Base-by-base conservation (phyloP, 139 green algal genomes). In the Zygnema circumcarinatum region DNA sequence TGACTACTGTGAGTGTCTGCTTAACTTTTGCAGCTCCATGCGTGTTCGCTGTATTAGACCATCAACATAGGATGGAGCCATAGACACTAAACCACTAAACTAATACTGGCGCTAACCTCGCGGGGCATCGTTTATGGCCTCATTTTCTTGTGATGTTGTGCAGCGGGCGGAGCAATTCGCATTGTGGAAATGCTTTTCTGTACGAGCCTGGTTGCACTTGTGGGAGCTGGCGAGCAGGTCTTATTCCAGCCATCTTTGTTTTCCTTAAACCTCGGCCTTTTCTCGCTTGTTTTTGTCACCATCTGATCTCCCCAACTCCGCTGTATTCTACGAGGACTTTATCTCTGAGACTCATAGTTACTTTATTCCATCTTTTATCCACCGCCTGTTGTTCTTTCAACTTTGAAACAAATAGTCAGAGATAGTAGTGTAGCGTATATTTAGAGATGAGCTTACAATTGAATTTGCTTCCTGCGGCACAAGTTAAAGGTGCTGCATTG, bases 141-240 rank as follows among this genome's bases (percentile, higher is more conserved):
- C 47, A 25, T 16, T 62, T 16, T 62, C 47, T 62, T 16, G 7
- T 16, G 7, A 7, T 16, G 7, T 16, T 62, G 2, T 16, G 67
- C n/a, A 20, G 32, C 47, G 36, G 32, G 42, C 47, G 38, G 25
- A 82, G 79, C 36, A 7, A 38, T n/a, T 83, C 40, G 31, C 53
- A 32, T 21, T 11, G 69, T 78, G 7, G 91, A 96, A 82, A 97
- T 97, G 95, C 92, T 97, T 0, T 97, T 95, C 85, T 95, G 93
- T 84, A 96, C 94, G 21, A 95, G 91, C 87, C 86, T 97, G 33
- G 53, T 97, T 74, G 95, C 93, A 0, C 96, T 93, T 79, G 94
- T 95, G 29, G 95, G 95, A 0, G 94, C 95, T 62, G 93, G 92
- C 90, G 35, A 78, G 3, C 69, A 78, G 69, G 69, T 78, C 25